Evolutionary conservation across 2,329 filamentous ascomycete genomes (phyloP).

Genomic region (Colletotrichum chlorophyti): DNA sequence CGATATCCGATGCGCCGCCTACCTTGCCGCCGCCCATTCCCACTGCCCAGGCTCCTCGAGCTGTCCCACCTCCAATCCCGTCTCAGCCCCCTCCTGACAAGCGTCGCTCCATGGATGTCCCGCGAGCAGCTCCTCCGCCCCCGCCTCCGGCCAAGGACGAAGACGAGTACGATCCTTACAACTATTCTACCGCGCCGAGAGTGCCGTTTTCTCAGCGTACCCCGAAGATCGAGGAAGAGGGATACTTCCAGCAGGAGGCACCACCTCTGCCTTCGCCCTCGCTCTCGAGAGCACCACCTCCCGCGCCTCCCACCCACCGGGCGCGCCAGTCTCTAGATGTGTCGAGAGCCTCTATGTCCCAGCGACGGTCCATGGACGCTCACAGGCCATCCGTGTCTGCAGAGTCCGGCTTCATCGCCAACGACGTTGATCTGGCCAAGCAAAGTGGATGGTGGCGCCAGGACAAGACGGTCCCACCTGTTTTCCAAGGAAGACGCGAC

Average conservation of each 20-base stretch:
- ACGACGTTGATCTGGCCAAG: conserved; percentile 80
- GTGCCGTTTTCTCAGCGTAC: conserved; percentile 41
- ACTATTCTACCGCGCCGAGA: conserved; percentile 50
- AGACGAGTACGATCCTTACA: conserved; percentile 76
- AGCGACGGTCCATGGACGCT: conserved; percentile 74
- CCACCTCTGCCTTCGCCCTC: conserved; percentile 50
- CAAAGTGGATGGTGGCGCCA: conserved; percentile 88
- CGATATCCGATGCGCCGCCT: conserved; percentile 51
- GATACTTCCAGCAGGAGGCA: conserved; percentile 47
- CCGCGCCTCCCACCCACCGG: conserved; percentile 17
- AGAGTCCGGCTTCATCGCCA: conserved; percentile 85
- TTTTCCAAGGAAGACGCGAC: conserved; percentile 83
- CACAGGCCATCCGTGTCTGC: conserved; percentile 74
- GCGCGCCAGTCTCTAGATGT: conserved; percentile 71
- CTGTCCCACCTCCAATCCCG: conserved; percentile 70
- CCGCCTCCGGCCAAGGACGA: conserved; percentile 61
- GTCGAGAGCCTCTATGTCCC: conserved; percentile 53
- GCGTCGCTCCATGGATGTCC: conserved; percentile 73
- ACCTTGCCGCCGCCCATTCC: conserved; percentile 64
- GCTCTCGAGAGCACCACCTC: conserved; percentile 28
- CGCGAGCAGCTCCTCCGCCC: conserved; percentile 73
- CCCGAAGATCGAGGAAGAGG: conserved; percentile 52
- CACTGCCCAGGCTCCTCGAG: conserved; percentile 59
- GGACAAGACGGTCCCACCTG: conserved; percentile 78
- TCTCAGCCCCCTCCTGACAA: conserved; percentile 61